Evolutionary conservation across 495 filamentous ascomycete genomes (phyloP).

Genomic region (Trichoderma reesei): DNA sequence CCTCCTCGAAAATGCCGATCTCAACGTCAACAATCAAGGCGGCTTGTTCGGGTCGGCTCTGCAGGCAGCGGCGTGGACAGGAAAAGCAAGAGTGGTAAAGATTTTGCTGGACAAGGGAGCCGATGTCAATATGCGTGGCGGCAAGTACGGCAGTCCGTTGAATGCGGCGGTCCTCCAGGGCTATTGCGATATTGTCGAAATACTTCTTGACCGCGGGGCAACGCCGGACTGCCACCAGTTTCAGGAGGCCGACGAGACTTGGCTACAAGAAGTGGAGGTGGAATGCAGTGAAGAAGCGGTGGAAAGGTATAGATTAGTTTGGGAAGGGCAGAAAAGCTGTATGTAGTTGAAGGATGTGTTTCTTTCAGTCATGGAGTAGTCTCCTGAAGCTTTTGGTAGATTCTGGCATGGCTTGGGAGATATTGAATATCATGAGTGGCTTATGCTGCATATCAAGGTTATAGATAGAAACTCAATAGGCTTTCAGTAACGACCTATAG

Average conservation of each 20-base stretch:
- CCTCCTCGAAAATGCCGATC: neutral
- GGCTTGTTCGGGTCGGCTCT: neutral
- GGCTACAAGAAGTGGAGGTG: neutral
- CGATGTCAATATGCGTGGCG: neutral
- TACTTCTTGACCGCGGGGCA: neutral
- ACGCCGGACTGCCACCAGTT: neutral
- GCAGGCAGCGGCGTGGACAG: neutral
- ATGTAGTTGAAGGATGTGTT: neutral
- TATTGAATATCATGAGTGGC: too few species aligned
- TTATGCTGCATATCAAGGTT: too few species aligned
- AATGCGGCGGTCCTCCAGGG: neutral
- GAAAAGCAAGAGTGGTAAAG: neutral
- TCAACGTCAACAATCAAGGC: neutral
- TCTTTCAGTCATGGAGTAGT: too few species aligned
- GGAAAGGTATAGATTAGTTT: neutral
- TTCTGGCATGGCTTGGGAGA: too few species aligned
- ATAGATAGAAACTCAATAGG: too few species aligned
- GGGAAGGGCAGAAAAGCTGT: neutral
- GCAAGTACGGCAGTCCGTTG: neutral
- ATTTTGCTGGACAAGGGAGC: neutral
- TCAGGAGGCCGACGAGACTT: neutral
- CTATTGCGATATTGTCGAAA: neutral
- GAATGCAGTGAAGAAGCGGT: neutral
- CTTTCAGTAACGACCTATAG: too few species aligned
- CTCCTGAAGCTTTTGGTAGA: too few species aligned